Conservation (phyloP, 768 basidiomycete genomes). For the Cyclocybe cylindracea region DNA sequence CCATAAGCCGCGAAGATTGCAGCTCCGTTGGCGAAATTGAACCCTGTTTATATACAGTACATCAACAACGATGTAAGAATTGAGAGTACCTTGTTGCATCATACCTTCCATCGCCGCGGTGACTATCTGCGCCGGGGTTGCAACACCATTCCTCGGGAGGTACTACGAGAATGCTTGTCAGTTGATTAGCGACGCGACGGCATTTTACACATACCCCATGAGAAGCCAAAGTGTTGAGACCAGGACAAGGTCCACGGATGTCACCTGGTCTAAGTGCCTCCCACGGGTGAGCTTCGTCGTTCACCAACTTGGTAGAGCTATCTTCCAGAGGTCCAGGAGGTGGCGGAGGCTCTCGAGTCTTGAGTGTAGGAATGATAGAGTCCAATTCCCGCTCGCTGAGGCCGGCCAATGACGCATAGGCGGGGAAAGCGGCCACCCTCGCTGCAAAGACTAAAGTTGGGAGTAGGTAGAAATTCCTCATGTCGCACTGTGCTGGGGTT, state of each 20-base stretch:
- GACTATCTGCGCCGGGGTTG: constrained; percentile 6
- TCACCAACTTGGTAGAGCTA: constrained; percentile 17
- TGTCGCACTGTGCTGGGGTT: too few relatives aligned
- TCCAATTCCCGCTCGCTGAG: constrained; percentile 21
- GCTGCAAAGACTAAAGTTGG: too few relatives aligned
- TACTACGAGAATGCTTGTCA: background rate
- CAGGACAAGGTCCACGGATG: constrained; percentile 20
- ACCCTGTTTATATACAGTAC: too few relatives aligned
- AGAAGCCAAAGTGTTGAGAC: constrained; percentile 6
- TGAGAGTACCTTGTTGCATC: background rate
- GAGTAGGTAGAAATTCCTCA: too few relatives aligned
- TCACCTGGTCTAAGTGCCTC: constrained; percentile 9
- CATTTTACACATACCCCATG: constrained; percentile 7
- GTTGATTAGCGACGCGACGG: background rate
- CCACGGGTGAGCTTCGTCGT: constrained; percentile 18
- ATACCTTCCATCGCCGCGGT: constrained; percentile 17
- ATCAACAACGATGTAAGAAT: too few relatives aligned
- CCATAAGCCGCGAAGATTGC: background rate
- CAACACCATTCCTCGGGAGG: too few relatives aligned
- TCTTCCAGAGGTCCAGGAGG: constrained; percentile 17
- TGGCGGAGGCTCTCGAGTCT: background rate
- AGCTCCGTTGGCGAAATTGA: background rate
- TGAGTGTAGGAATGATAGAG: constrained; percentile 9
- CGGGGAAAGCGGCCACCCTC: constrained; percentile 16
- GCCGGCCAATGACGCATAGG: constrained; percentile 24